Percentiles rank a stretch among this genome's conserved stretches.
phyloP scores from a whole-genome alignment of 2,329 filamentous ascomycete genomes.

The Diaporthe amygdali region DNA sequence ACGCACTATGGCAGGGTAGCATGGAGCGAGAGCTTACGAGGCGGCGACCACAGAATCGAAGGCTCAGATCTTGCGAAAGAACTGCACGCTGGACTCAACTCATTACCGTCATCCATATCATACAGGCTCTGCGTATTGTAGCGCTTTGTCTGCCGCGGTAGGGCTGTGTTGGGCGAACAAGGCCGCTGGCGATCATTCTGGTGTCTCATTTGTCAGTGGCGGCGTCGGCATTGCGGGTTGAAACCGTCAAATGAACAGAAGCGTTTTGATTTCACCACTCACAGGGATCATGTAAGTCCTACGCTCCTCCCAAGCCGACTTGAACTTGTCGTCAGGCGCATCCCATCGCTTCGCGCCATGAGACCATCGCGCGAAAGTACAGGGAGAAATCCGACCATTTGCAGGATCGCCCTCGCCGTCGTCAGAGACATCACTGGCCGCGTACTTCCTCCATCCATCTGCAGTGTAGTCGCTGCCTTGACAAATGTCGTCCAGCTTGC shows the following conservation, averaged over 20 bases:
- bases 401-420: constrained; percentile 43
- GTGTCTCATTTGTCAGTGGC: neutral
- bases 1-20: constrained; percentile 24
- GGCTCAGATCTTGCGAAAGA: constrained; percentile 19
- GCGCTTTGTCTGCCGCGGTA: constrained; percentile 8
- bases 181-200: constrained; percentile 22
- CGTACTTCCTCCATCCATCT: constrained; percentile 16
- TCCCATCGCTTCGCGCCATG: constrained; percentile 41
- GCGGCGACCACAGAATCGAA: constrained; percentile 21
- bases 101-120: constrained; percentile 31
- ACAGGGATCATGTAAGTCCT: constrained; percentile 13
- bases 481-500: neutral
- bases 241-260: neutral
- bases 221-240: too few species aligned
- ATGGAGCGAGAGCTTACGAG: constrained; percentile 1
- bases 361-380: constrained; percentile 45
- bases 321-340: constrained; percentile 16
- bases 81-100: constrained; percentile 18
- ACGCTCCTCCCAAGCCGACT: neutral
- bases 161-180: constrained; percentile 17
- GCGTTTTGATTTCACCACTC: neutral
- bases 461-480: neutral
- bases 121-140: constrained; percentile 29
- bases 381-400: constrained; percentile 44
- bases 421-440: constrained; percentile 41